Conservation (phyloP, 2,329 filamentous ascomycete species). For the Penicillium sp. region DNA sequence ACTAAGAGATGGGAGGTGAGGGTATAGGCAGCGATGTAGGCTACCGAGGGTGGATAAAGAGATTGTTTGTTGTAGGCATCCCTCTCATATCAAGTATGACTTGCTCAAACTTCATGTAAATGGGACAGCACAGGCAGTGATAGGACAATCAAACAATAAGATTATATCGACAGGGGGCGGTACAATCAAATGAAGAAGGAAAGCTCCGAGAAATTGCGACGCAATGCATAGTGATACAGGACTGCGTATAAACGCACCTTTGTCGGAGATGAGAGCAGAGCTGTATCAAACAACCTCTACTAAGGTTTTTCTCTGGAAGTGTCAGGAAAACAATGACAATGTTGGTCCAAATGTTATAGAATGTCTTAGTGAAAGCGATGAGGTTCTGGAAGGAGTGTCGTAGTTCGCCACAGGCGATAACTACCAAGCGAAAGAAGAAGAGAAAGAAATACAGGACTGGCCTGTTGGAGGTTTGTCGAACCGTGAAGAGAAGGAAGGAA, state of each 20-base stretch:
- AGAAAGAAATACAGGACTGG: conserved; percentile 40
- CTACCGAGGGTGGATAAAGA: background rate
- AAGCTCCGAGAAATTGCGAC: background rate
- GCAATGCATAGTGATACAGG: background rate
- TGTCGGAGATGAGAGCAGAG: conserved; percentile 16
- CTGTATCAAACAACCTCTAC: conserved; percentile 15
- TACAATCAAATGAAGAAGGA: background rate
- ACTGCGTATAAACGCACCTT: conserved; percentile 30
- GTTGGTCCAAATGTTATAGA: conserved; percentile 1
- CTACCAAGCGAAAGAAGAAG: conserved; percentile 30
- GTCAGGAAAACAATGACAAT: conserved; percentile 1
- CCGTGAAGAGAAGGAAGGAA: conserved; percentile 22
- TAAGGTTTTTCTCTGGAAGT: conserved; percentile 3
- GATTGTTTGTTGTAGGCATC: background rate
- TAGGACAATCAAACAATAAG: background rate
- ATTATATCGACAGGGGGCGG: background rate
- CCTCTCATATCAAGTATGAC: background rate
- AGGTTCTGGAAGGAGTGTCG: conserved; percentile 29
- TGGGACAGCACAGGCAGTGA: background rate
- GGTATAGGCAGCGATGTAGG: conserved; percentile 3
- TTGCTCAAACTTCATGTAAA: background rate
- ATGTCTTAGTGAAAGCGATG: conserved; percentile 1
- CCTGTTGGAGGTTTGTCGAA: conserved; percentile 34
- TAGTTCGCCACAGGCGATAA: conserved; percentile 39
- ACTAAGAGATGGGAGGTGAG: background rate